Conservation (phyloP, 2,329 filamentous ascomycete genomes). For the Chrysoporthe puriensis region DNA sequence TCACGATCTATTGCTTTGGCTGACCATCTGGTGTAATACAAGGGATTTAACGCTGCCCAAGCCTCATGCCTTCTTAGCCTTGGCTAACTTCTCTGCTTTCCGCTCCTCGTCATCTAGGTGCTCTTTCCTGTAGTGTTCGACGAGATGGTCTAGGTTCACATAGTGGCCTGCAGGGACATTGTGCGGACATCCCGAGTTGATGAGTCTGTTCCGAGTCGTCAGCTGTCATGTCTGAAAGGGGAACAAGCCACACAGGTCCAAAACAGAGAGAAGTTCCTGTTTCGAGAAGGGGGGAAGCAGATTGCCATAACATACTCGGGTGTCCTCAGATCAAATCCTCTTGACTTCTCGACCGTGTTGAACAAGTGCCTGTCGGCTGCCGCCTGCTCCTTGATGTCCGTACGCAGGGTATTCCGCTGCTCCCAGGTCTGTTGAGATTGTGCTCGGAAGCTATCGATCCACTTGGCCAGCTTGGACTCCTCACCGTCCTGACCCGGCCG, state of each 20-base stretch:
- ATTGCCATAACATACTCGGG: constrained; percentile 55
- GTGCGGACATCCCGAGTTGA: constrained; percentile 54
- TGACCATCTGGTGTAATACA: constrained; percentile 18
- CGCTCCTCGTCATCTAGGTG: constrained; percentile 59
- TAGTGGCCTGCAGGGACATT: constrained; percentile 61
- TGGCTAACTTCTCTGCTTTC: constrained; percentile 54
- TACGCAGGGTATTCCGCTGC: constrained; percentile 56
- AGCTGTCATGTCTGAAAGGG: constrained; percentile 1
- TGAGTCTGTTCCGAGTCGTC: constrained; percentile 43
- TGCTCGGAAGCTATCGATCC: constrained; percentile 49
- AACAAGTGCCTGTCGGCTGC: constrained; percentile 62
- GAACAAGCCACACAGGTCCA: neutral
- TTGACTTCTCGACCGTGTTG: constrained; percentile 48
- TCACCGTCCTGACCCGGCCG: constrained; percentile 55
- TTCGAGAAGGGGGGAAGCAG: neutral
- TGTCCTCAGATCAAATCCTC: constrained; percentile 55
- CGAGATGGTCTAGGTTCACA: constrained; percentile 57
- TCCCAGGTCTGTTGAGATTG: constrained; percentile 55
- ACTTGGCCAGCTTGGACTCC: constrained; percentile 49
- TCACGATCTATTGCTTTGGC: constrained; percentile 6
- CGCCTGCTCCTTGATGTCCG: constrained; percentile 57
- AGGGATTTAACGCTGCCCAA: neutral
- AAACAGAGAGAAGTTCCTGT: neutral
- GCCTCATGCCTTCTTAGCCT: constrained; percentile 39
- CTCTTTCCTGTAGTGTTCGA: constrained; percentile 60